Conservation (phyloP, 345 rosid species). For the Stellera chamaejasme region DNA sequence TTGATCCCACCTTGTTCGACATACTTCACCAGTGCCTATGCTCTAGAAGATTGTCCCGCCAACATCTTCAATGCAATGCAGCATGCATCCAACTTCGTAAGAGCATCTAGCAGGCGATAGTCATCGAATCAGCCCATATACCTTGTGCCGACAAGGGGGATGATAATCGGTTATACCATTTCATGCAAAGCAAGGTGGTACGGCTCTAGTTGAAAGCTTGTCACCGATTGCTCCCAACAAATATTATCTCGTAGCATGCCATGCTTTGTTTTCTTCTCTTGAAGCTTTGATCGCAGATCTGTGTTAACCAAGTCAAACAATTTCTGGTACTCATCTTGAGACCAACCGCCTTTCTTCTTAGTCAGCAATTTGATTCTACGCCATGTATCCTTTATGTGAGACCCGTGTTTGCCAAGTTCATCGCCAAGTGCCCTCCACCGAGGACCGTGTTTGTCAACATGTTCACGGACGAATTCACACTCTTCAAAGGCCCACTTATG, state of each 20-base stretch:
- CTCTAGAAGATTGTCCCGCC: slow-evolving; percentile 70
- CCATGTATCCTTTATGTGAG: slow-evolving; percentile 74
- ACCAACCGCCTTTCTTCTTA: slow-evolving; percentile 46
- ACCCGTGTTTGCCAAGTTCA: slow-evolving; percentile 49
- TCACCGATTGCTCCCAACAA: slow-evolving; percentile 65
- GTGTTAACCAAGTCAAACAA: slow-evolving; percentile 62
- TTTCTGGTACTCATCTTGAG: slow-evolving; percentile 57
- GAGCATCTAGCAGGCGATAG: slow-evolving; percentile 46
- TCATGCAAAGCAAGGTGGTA: slow-evolving; percentile 33
- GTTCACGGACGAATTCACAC: slow-evolving; percentile 29
- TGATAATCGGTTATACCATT: slow-evolving; percentile 56
- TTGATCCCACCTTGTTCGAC: slow-evolving; percentile 63
- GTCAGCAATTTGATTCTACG: slow-evolving; percentile 38
- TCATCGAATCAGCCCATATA: slow-evolving; percentile 73
- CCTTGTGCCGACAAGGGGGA: slow-evolving; percentile 66
- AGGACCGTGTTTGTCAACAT: slow-evolving; percentile 45
- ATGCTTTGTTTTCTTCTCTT: slow-evolving; percentile 45
- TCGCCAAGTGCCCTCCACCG: slow-evolving; percentile 58
- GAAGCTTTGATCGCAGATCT: slow-evolving; percentile 48
- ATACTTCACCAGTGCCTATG: slow-evolving; percentile 49
- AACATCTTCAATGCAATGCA: slow-evolving; percentile 71
- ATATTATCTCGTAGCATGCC: slow-evolving; percentile 73
- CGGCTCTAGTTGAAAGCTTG: slow-evolving; percentile 28
- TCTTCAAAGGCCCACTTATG: slow-evolving; percentile 56
- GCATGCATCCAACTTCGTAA: slow-evolving; percentile 53